These are phyloP conservation scores for Schizochytrium sp. DNA, from an alignment of 108 stramenopile species.

Conservation along the genomic window DNA sequence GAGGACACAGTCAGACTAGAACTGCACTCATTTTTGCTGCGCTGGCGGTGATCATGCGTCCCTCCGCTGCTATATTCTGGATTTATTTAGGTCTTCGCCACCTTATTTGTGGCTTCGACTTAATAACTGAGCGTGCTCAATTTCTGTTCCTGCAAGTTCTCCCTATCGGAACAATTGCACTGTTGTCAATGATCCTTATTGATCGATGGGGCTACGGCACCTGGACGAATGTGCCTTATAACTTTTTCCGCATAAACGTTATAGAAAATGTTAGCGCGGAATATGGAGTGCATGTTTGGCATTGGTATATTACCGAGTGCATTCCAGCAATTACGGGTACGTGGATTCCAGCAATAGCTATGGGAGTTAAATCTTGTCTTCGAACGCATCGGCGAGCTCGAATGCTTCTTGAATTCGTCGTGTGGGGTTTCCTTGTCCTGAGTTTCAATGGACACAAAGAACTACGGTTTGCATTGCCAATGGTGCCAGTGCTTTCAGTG, in stretches of 20 bases:
- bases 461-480: conserved; percentile 19
- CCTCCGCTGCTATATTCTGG: conserved; percentile 44
- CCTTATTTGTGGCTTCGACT: background rate
- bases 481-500: background rate
- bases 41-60: background rate
- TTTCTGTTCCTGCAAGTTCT: background rate
- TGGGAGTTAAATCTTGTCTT: background rate
- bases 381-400: background rate
- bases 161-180: background rate
- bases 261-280: conserved; percentile 56
- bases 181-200: background rate
- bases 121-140: background rate
- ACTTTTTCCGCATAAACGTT: conserved; percentile 8
- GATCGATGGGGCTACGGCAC: conserved; percentile 24
- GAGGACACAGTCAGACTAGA: background rate
- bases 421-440: background rate
- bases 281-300: conserved; percentile 15
- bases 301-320: conserved; percentile 40
- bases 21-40: background rate
- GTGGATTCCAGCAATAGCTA: conserved; percentile 25
- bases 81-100: conserved; percentile 50
- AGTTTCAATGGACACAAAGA: conserved; percentile 46
- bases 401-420: background rate
- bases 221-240: conserved; percentile 50
- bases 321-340: conserved; percentile 33